Conservation (phyloP, 2,329 filamentous ascomycete species). For the Colletotrichum sp. region DNA sequence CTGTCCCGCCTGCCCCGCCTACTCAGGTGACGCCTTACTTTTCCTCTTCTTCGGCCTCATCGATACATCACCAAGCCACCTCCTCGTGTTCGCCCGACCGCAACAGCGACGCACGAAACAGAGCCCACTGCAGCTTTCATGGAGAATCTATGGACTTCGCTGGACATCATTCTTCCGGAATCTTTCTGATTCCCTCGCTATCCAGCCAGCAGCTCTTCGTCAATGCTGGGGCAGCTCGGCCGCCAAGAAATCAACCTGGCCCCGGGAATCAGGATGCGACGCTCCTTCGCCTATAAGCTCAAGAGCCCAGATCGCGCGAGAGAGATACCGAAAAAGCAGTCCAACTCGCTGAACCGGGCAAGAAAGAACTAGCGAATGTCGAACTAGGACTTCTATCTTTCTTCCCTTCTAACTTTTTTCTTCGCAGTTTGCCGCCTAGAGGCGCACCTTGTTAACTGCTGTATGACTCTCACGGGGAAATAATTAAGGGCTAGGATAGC, state of each 20-base stretch:
- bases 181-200: neutral
- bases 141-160: neutral
- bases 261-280: neutral
- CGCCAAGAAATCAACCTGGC: neutral
- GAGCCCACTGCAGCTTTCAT: neutral
- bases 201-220: neutral
- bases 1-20: neutral
- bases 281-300: neutral
- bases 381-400: neutral
- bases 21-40: neutral
- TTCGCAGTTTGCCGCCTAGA: too few species aligned
- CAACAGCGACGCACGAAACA: neutral
- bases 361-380: neutral
- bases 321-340: neutral
- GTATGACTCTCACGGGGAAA: too few species aligned
- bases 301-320: neutral
- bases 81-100: neutral
- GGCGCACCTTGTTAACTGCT: too few species aligned
- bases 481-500: too few species aligned
- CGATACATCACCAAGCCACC: neutral
- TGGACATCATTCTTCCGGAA: neutral
- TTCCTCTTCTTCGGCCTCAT: neutral
- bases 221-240: neutral
- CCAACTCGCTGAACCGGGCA: neutral
- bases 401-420: too few species aligned